Conservation (phyloP, 2,329 filamentous ascomycete species). For the Ascochyta fabae region DNA sequence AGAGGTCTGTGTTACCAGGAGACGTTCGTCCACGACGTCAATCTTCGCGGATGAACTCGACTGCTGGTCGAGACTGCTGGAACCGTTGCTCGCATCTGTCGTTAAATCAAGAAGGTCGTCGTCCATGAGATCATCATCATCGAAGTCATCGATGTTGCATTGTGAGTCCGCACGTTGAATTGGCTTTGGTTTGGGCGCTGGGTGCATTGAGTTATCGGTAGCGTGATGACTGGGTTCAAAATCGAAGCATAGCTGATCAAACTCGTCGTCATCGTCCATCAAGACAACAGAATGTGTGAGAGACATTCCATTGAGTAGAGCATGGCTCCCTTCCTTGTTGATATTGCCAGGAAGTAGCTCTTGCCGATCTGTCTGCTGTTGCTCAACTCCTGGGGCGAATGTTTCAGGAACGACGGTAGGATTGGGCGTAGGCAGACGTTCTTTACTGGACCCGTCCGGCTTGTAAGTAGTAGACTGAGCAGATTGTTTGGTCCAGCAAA, state of each 20-base stretch:
- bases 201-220: not conserved
- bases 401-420: not conserved
- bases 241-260: conserved; percentile 10
- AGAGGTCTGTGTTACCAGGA: not conserved
- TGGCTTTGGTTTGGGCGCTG: not conserved
- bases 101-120: conserved; percentile 31
- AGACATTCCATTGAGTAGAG: not conserved
- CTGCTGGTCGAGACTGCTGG: not conserved
- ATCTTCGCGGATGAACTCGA: conserved; percentile 8
- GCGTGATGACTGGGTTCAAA: not conserved
- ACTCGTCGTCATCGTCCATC: not conserved
- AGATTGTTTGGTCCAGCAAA: not conserved
- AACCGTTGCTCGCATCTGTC: conserved; percentile 1
- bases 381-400: not conserved
- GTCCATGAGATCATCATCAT: conserved; percentile 34
- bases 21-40: not conserved
- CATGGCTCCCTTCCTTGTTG: not conserved
- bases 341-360: too few species aligned
- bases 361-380: not conserved
- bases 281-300: not conserved
- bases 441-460: not conserved
- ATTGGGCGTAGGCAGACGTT: not conserved
- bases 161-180: not conserved
- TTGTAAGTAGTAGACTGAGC: not conserved
- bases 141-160: conserved; percentile 22